These are phyloP conservation scores for Euphorbia tirucalli DNA, from an alignment of 345 rosid species.

Conservation along the genomic window DNA sequence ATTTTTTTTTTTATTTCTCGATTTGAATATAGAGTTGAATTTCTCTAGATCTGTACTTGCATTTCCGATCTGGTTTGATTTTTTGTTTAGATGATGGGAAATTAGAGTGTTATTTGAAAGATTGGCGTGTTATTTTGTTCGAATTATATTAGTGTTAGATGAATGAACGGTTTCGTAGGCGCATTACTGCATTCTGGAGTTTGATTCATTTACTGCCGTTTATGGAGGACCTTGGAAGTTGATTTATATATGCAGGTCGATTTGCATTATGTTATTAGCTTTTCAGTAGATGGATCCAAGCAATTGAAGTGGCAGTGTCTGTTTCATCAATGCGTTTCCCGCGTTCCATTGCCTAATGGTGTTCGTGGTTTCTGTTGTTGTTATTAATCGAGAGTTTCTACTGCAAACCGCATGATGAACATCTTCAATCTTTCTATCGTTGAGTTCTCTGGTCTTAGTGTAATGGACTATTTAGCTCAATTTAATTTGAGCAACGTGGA, in stretches of 20 bases:
- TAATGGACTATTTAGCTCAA: too few relatives aligned
- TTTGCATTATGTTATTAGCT: constrained; percentile 1
- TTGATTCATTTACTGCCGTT: not conserved
- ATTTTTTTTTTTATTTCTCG: not conserved
- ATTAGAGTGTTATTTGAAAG: not conserved
- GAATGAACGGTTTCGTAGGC: too few relatives aligned
- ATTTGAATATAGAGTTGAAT: not conserved
- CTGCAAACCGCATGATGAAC: not conserved
- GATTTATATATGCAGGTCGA: not conserved
- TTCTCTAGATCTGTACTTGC: constrained; percentile 13
- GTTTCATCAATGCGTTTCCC: not conserved
- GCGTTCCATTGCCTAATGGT: not conserved
- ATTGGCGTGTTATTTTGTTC: not conserved
- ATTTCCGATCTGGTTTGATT: not conserved
- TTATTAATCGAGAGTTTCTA: not conserved
- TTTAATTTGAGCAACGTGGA: not conserved
- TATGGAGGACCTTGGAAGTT: not conserved
- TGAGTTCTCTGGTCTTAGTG: not conserved
- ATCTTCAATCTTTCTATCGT: not conserved
- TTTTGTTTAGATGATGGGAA: not conserved
- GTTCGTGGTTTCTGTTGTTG: too few relatives aligned
- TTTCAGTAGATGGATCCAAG: not conserved
- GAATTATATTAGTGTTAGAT: too few relatives aligned
- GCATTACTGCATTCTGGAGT: not conserved
- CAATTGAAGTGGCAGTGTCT: not conserved